Conservation (phyloP, 192 early-diverging fungal species). For the Coemansia sp. region DNA sequence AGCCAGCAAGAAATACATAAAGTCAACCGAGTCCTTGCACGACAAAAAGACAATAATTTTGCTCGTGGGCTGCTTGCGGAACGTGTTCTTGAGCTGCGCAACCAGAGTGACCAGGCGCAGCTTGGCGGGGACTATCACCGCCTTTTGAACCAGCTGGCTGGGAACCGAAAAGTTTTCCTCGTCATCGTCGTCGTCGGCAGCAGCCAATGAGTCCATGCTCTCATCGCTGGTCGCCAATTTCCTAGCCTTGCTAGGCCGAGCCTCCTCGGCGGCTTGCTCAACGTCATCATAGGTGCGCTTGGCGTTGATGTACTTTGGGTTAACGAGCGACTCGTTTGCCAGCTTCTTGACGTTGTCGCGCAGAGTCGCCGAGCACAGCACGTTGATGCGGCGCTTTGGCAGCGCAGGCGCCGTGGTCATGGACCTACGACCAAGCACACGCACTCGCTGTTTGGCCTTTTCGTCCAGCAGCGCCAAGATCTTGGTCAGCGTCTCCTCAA, state of each 20-base stretch:
- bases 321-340: slow-evolving; percentile 74
- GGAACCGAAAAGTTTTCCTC: slow-evolving; percentile 68
- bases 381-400: slow-evolving; percentile 70
- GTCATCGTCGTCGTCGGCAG: slow-evolving; percentile 1
- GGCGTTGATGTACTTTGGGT: slow-evolving; percentile 82
- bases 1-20: slow-evolving; percentile 83
- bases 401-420: slow-evolving; percentile 51
- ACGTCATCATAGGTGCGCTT: slow-evolving; percentile 44
- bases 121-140: slow-evolving; percentile 88
- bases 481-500: slow-evolving; percentile 74
- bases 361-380: slow-evolving; percentile 93
- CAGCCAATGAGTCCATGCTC: slow-evolving; percentile 40
- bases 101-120: slow-evolving; percentile 87
- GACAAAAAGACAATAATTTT: slow-evolving; percentile 93
- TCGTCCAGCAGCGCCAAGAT: slow-evolving; percentile 69
- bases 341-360: slow-evolving; percentile 81
- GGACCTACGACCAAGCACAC: slow-evolving; percentile 16
- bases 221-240: slow-evolving; percentile 39
- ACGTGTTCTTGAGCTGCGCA: slow-evolving; percentile 68
- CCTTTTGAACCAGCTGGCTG: slow-evolving; percentile 85
- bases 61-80: slow-evolving; percentile 34
- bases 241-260: slow-evolving; percentile 21
- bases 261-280: slow-evolving; percentile 40
- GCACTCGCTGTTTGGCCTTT: slow-evolving; percentile 27
- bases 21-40: slow-evolving; percentile 94